Base-by-base conservation (phyloP, 139 green algal species). In the Chlorella sp. region DNA sequence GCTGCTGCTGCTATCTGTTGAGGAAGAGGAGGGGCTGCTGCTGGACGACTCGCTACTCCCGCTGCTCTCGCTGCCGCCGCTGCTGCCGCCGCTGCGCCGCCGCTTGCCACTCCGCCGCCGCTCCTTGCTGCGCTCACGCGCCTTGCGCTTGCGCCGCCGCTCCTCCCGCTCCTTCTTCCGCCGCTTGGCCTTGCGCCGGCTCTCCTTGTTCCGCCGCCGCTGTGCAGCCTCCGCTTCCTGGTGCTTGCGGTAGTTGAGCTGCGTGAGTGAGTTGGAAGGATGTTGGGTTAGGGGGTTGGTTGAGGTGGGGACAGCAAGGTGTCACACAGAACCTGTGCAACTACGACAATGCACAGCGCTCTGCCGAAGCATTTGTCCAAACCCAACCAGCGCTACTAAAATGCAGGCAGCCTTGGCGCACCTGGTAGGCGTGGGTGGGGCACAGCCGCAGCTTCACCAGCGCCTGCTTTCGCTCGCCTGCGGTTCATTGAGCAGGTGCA, bases 231-330 rank as follows among this genome's bases (percentile, higher is more conserved):
- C 38, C 9, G 81, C 81, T 36, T 82, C 83, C 71, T 78, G 69
- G 16, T 92, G 89, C 85, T 93, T 93, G 16, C 86, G 87, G 76
- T 97, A 95, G 86, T 97, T 97, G 7, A 98, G 93, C 90, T 60
- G 51, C 21, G 51, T n/a, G n/a, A n/a, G n/a, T n/a, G n/a, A n/a
- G n/a, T n/a, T n/a, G n/a, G n/a, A n/a, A n/a, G n/a, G n/a, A n/a
- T n/a, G n/a, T n/a, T n/a, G n/a, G n/a, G n/a, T n/a, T n/a, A n/a
- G n/a, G n/a, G n/a, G n/a, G n/a, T n/a, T n/a, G n/a, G n/a, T n/a
- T n/a, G n/a, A n/a, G n/a, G n/a, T n/a, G n/a, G n/a, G n/a, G n/a
- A n/a, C n/a, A n/a, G n/a, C n/a, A n/a, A n/a, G n/a, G n/a, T n/a
- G n/a, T n/a, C n/a, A n/a, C n/a, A n/a, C n/a, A n/a, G n/a, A n/a